Evolutionary conservation across 140 eudicot genomes (phyloP), one percentile per base, ranked within the genome.

Genomic region (Erigeron philadelphicus): DNA sequence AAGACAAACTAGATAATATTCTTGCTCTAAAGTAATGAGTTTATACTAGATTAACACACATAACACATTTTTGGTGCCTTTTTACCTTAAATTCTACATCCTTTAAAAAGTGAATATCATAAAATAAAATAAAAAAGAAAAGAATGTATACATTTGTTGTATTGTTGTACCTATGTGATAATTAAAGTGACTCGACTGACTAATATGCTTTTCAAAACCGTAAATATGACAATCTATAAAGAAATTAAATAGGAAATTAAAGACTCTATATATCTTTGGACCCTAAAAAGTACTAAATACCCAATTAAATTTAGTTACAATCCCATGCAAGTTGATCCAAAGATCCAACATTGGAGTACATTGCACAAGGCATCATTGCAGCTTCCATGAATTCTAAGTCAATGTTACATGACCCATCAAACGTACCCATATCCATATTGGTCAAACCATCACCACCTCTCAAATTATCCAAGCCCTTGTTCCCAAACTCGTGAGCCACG

Each of bases 311-410:
- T 64, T 72, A 72, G 73, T 72, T 77, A 77, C 84, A 77, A 64
- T 85, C 87, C 96, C 93, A 88, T 68, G 93, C 84, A 83, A 85
- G 87, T 46, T 83, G 84, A 79, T 88, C 87, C 86, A 88, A 67
- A 50, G 83, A 73, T 23, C 80, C 82, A 19, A 60, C 74, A 78
- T 75, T 80, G 61, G 83, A 66, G 60, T 73, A 86, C 81, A 80
- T 64, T 71, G 81, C 82, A 55, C 84, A 81, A 72, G 95, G 88
- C 78, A 82, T 62, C 13, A 89, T 68, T 62, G 87, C 88, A 71
- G 90, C 88, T 62, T 89, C 94, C 87, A 88, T 72, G 78, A 89
- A 80, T 67, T 85, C 91, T 56, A 84, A 86, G 76, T 84, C 96
- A 69, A 86, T 79, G 86, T 80, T 82, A 72, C 89, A 70, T 31